Evolutionary conservation across 2,329 filamentous ascomycete genomes (phyloP), one percentile per base, ranked within the genome.

Genomic region (Proliferodiscus dingleyae): DNA sequence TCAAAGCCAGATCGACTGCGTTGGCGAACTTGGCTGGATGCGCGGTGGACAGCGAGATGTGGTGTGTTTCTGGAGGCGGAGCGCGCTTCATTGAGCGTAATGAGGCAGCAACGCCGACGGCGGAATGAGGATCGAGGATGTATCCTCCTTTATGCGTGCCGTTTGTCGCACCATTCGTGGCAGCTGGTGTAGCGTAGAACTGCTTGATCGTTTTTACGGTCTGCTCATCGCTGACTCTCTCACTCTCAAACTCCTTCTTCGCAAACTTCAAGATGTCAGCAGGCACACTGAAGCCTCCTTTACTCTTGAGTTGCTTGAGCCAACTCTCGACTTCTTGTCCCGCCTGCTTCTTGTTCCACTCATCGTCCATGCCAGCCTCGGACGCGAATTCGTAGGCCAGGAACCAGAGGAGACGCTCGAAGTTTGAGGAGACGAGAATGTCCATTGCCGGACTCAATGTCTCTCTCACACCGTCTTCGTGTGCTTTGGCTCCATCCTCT

Each of bases 401-500:
- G 73, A 88, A 96, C 91, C 91, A 97, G 9, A 98, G 75, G 4
- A 98, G 75, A 24, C 93, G 81, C 74, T 98, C 93, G 64, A 98
- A 97, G 72, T 98, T 98, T 65, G 86, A 93, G 19, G 86, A 91
- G 10, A 97, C 90, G 3, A 97, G 75, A 55, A 97, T 97, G 66
- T 98, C 93, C 93, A 98, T 97, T 37, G 93, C 93, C 0, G 93
- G 93, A 57, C 85, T 89, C 41, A 94, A 77, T 0, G 93, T 98
- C 70, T 95, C 90, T 70, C 89, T 90, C 51, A 91, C 89, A 29
- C 87, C 88, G 36, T 81, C 79, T 36, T 71, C 68, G 49, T 89
- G 81, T 6, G 78, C 77, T 57, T 81, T 77, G 15, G 67, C 76
- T 21, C 78, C 79, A 57, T 82, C 78, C 43, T 70, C 71, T 3